Conservation (phyloP, 495 filamentous ascomycete species). For the Aspergillus bertholletiae region DNA sequence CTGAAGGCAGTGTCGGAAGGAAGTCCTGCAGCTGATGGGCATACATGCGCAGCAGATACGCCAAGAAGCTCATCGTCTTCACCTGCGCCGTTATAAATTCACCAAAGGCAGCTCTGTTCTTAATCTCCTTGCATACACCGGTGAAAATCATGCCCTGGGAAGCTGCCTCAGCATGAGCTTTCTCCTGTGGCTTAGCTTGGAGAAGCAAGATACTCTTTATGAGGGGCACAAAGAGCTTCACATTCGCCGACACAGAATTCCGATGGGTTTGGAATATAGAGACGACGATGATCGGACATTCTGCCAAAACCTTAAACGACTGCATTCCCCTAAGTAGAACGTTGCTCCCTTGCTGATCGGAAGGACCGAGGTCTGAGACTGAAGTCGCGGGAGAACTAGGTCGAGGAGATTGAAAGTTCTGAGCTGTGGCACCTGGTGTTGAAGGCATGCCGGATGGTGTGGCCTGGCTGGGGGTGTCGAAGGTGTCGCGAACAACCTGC, state of each 20-base stretch:
- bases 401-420: constrained; percentile 79
- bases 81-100: constrained; percentile 98
- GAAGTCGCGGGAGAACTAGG: constrained; percentile 86
- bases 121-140: constrained; percentile 90
- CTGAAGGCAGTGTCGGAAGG: constrained; percentile 78
- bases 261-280: constrained; percentile 96
- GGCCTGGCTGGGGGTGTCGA: constrained; percentile 68
- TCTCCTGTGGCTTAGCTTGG: constrained; percentile 90
- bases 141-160: constrained; percentile 77
- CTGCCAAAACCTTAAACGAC: constrained; percentile 96
- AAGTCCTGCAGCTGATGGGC: constrained; percentile 87
- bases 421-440: constrained; percentile 68
- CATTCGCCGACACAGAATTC: constrained; percentile 71
- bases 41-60: constrained; percentile 87
- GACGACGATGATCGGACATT: constrained; percentile 98
- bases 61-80: constrained; percentile 98
- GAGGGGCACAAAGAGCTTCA: constrained; percentile 86
- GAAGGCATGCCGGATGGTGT: constrained; percentile 67
- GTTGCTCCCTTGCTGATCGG: constrained; percentile 75
- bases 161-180: constrained; percentile 80
- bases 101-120: constrained; percentile 90
- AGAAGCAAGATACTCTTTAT: constrained; percentile 88
- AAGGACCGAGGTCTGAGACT: constrained; percentile 64
- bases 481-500: constrained; percentile 85
- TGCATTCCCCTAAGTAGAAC: constrained; percentile 88